Percentiles rank a stretch among this genome's conserved stretches.
phyloP scores from a whole-genome alignment of 2,329 filamentous ascomycete species.

The Cordyceps cicadae region DNA sequence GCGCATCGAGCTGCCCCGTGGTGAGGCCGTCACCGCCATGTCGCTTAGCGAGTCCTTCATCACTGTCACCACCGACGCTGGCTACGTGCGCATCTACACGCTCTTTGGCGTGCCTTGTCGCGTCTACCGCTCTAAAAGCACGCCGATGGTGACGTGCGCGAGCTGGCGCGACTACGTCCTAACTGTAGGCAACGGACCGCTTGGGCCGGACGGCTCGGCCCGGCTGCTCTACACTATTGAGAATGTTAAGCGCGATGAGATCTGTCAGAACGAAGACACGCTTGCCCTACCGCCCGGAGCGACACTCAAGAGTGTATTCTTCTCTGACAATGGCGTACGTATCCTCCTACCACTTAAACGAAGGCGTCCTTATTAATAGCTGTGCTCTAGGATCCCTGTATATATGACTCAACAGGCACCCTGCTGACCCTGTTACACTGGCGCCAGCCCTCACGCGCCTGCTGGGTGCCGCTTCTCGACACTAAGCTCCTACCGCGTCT shows the following conservation, averaged over 20 bases:
- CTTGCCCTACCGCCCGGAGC: constrained; percentile 72
- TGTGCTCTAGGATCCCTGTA: constrained; percentile 69
- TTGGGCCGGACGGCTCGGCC: constrained; percentile 68
- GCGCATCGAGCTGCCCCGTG: constrained; percentile 76
- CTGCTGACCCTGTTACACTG: constrained; percentile 84
- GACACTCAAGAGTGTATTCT: constrained; percentile 76
- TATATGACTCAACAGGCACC: constrained; percentile 89
- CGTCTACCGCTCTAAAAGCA: constrained; percentile 85
- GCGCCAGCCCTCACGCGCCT: constrained; percentile 75
- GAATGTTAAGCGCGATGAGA: constrained; percentile 86
- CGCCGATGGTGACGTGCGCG: constrained; percentile 82
- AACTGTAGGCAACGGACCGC: constrained; percentile 85
- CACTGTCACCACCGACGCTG: constrained; percentile 75
- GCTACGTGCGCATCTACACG: constrained; percentile 89
- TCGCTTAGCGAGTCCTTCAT: constrained; percentile 87
- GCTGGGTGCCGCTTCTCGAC: constrained; percentile 88
- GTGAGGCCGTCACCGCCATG: constrained; percentile 81
- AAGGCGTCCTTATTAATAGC: neutral
- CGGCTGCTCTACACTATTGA: constrained; percentile 85
- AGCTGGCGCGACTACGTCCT: constrained; percentile 96
- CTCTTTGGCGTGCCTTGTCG: constrained; percentile 84
- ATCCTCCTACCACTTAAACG: neutral
- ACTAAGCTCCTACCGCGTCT: constrained; percentile 77
- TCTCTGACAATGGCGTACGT: constrained; percentile 78
- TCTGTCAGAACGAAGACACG: constrained; percentile 90